Percentiles rank a stretch among this genome's conserved stretches.
Evolutionary conservation across 1,284 basidiomycete genomes (phyloP).

Genomic region (Trichosporon sp.): DNA sequence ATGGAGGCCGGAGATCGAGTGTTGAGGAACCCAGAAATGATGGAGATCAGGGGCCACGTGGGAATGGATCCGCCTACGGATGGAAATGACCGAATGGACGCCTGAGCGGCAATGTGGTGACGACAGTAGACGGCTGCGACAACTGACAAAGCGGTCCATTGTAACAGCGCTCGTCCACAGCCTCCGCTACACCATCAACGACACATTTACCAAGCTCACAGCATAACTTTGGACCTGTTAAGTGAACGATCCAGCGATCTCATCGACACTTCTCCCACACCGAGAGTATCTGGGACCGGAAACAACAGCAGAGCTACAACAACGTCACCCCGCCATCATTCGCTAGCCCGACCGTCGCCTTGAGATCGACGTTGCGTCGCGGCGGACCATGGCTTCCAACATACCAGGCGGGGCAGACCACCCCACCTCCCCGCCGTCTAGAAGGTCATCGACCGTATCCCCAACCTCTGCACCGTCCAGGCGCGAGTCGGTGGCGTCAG

Average conservation of each 20-base stretch:
- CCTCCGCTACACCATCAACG: not conserved
- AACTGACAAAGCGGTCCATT: not conserved
- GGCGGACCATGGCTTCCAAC: not conserved
- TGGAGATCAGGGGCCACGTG: constrained; percentile 1
- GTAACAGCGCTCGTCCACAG: not conserved
- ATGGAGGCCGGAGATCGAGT: not conserved
- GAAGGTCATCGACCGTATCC: not conserved
- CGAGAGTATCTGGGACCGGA: not conserved
- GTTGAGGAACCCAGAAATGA: not conserved
- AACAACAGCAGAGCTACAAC: not conserved
- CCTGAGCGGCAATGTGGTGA: not conserved
- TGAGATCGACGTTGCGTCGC: not conserved
- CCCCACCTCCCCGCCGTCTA: not conserved
- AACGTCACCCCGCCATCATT: not conserved
- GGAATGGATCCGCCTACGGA: not conserved
- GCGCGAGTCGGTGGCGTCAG: not conserved
- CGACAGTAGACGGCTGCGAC: not conserved
- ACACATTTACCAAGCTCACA: not conserved
- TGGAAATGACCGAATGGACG: constrained; percentile 10
- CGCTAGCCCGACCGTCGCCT: not conserved
- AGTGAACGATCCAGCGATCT: not conserved
- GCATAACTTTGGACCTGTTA: not conserved
- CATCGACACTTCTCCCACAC: not conserved
- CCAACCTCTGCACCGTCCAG: not conserved
- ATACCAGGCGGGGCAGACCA: not conserved